These are phyloP conservation scores for Oemleria cerasiformis DNA, from an alignment of 306 rosid genomes.

Conservation along the genomic window DNA sequence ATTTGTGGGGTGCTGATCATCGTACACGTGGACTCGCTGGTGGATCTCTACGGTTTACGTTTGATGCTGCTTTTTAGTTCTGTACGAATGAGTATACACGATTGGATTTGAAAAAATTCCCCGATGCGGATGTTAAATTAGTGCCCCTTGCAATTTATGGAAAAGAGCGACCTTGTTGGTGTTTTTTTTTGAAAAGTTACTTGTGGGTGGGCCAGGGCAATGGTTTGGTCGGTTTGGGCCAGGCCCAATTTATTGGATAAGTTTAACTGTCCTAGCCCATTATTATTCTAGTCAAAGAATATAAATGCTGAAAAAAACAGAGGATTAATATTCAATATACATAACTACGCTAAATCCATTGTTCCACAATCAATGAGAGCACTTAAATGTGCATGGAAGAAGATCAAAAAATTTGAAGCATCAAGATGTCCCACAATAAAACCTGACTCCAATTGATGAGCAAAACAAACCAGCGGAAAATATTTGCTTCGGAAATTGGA, in stretches of 20 bases:
- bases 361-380: background rate
- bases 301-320: too few relatives aligned
- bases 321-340: too few relatives aligned
- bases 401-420: background rate
- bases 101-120: constrained; percentile 54
- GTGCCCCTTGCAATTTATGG: background rate
- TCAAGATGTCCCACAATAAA: background rate
- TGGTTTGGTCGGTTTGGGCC: background rate
- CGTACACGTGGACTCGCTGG: constrained; percentile 16
- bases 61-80: background rate
- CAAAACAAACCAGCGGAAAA: background rate
- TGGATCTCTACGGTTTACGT: background rate
- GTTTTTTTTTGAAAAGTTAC: background rate
- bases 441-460: background rate
- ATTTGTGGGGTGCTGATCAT: background rate
- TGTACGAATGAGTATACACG: constrained; percentile 4
- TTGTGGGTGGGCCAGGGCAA: background rate
- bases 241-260: background rate
- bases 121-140: background rate
- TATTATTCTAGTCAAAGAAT: background rate
- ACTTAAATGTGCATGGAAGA: background rate
- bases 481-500: background rate
- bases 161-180: too few relatives aligned
- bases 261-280: background rate
- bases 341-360: background rate